Conservation (phyloP, 2,329 filamentous ascomycete species). For the Chrysoporthe austroafricana region DNA sequence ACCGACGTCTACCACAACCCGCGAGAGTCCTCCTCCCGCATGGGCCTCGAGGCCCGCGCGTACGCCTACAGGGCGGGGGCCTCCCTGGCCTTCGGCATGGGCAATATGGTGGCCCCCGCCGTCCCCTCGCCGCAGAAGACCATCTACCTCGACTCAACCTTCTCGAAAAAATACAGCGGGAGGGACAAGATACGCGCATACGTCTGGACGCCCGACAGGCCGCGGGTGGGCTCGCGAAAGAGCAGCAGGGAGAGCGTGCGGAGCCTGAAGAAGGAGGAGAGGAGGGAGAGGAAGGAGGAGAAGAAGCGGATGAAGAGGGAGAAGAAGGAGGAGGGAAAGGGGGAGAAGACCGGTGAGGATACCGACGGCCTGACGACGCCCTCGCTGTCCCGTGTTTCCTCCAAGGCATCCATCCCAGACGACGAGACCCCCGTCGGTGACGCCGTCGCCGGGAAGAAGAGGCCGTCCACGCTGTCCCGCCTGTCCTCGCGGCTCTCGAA, state of each 20-base stretch:
- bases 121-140: conserved; percentile 44
- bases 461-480: conserved; percentile 20
- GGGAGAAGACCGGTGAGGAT: conserved; percentile 29
- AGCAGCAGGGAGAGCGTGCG: conserved; percentile 22
- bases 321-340: background rate
- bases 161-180: conserved; percentile 41
- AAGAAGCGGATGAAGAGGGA: conserved; percentile 19
- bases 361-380: conserved; percentile 17
- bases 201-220: conserved; percentile 45
- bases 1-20: conserved; percentile 45
- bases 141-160: conserved; percentile 48
- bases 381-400: conserved; percentile 26
- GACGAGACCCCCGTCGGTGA: conserved; percentile 10
- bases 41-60: conserved; percentile 48
- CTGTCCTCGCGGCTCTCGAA: conserved; percentile 22
- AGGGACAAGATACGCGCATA: conserved; percentile 50
- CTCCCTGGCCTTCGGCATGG: conserved; percentile 47
- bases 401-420: conserved; percentile 25
- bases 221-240: conserved; percentile 16
- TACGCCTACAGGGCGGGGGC: conserved; percentile 50
- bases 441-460: background rate
- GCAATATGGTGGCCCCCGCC: conserved; percentile 46
- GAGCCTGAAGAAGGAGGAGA: conserved; percentile 21
- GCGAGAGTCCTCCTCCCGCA: conserved; percentile 48
- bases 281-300: conserved; percentile 12